Conservation (phyloP, 202 grass and related monocot species). For the Schoenoplectus tabernaemontani region DNA sequence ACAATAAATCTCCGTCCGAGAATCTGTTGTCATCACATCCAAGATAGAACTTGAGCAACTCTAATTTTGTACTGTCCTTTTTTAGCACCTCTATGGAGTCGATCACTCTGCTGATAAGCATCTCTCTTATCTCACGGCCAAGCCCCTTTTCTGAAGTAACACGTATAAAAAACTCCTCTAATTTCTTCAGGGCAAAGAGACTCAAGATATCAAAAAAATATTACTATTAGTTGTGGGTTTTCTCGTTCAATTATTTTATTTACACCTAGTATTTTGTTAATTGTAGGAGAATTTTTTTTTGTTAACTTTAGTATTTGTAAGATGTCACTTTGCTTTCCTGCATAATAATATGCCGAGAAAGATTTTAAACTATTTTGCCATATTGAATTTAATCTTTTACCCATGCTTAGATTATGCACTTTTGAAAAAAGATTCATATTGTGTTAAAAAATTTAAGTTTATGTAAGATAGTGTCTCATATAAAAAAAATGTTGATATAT, state of each 20-base stretch:
- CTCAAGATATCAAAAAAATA: too few species aligned
- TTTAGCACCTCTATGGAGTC: conserved; percentile 55
- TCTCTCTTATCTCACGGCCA: conserved; percentile 39
- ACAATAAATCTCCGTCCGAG: conserved; percentile 41
- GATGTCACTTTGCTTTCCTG: background rate
- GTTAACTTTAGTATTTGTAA: background rate
- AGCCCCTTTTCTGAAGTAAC: conserved; percentile 42
- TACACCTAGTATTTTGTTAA: background rate
- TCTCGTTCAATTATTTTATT: conserved; percentile 9
- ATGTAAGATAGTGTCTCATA: background rate
- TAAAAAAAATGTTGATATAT: background rate
- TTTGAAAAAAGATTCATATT: background rate
- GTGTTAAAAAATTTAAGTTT: background rate
- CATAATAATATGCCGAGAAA: background rate
- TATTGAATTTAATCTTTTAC: background rate
- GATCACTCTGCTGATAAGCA: conserved; percentile 48
- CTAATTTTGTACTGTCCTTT: conserved; percentile 38
- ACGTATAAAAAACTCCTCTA: conserved; percentile 60
- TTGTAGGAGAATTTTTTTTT: background rate
- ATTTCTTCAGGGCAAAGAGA: conserved; percentile 70
- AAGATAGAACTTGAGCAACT: conserved; percentile 72
- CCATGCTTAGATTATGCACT: background rate
- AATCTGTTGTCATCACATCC: conserved; percentile 44
- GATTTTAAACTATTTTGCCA: background rate
- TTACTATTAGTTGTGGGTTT: background rate